These are phyloP conservation scores for Tetrapisispora taiwanensis DNA, from an alignment of 805 yeast genomes.

Conservation along the genomic window DNA sequence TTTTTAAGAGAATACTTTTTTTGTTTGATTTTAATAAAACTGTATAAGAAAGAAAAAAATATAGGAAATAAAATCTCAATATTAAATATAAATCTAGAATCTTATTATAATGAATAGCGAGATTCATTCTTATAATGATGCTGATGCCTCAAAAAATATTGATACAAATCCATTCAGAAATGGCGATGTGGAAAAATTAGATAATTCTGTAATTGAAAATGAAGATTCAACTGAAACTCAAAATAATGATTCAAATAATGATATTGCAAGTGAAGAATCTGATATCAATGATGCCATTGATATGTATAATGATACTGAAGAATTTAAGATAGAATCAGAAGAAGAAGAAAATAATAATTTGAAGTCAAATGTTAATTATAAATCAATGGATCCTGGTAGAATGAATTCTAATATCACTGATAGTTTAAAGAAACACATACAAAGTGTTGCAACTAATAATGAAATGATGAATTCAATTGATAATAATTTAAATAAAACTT, in stretches of 20 bases:
- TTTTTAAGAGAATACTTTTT: too few relatives aligned
- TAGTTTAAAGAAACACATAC: conserved; percentile 7
- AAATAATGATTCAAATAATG: neutral
- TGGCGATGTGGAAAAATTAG: neutral
- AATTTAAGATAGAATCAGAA: neutral
- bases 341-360: neutral
- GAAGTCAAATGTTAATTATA: conserved; percentile 11
- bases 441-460: neutral
- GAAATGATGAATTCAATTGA: conserved; percentile 1
- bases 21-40: too few relatives aligned
- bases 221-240: too few relatives aligned
- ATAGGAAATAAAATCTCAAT: too few relatives aligned
- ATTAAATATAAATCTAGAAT: neutral
- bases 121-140: neutral
- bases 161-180: conserved; percentile 1
- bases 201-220: neutral
- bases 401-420: conserved; percentile 29
- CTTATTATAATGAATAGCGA: neutral
- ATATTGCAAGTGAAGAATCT: neutral
- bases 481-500: conserved; percentile 4
- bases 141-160: neutral
- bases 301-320: neutral
- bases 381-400: conserved; percentile 40
- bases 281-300: conserved; percentile 3
- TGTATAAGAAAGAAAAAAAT: too few relatives aligned